phyloP scores from a whole-genome alignment of 1,284 basidiomycete species.

The Thecaphora thlaspeos region DNA sequence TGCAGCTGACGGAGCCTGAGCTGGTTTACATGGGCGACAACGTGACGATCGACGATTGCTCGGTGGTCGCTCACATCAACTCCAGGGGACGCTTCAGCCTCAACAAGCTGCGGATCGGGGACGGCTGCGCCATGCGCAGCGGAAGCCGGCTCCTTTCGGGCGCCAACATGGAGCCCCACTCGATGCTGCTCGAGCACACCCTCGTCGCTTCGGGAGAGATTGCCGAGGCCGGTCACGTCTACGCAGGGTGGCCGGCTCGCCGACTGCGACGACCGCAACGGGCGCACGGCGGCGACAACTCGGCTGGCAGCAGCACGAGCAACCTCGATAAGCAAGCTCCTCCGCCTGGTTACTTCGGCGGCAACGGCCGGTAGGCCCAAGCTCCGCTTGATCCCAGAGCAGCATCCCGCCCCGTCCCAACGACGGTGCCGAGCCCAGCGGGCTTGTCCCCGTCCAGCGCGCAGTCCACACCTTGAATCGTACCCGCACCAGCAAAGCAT shows the following conservation, averaged over 20 bases:
- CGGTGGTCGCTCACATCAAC: constrained; percentile 58
- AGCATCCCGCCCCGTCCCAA: too few relatives aligned
- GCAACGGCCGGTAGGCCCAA: too few relatives aligned
- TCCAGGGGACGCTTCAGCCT: constrained; percentile 55
- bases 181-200: constrained; percentile 57
- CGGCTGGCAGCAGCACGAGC: constrained; percentile 29
- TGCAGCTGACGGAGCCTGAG: constrained; percentile 57
- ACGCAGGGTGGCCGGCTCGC: constrained; percentile 56
- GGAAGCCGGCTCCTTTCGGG: constrained; percentile 55
- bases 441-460: too few relatives aligned
- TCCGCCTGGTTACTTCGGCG: constrained; percentile 34
- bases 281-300: constrained; percentile 17
- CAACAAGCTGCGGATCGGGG: constrained; percentile 56
- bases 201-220: constrained; percentile 57
- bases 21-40: constrained; percentile 55
- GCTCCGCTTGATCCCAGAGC: too few relatives aligned
- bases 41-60: constrained; percentile 55
- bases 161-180: constrained; percentile 54
- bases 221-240: constrained; percentile 54
- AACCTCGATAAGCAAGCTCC: constrained; percentile 27
- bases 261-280: constrained; percentile 42
- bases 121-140: constrained; percentile 54
- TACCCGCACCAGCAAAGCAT: too few relatives aligned
- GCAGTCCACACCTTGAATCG: too few relatives aligned
- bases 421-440: too few relatives aligned